phyloP scores from a whole-genome alignment of 225 moss, liverwort and hornwort species.

The Bryoerythrophyllum caledonicum region DNA sequence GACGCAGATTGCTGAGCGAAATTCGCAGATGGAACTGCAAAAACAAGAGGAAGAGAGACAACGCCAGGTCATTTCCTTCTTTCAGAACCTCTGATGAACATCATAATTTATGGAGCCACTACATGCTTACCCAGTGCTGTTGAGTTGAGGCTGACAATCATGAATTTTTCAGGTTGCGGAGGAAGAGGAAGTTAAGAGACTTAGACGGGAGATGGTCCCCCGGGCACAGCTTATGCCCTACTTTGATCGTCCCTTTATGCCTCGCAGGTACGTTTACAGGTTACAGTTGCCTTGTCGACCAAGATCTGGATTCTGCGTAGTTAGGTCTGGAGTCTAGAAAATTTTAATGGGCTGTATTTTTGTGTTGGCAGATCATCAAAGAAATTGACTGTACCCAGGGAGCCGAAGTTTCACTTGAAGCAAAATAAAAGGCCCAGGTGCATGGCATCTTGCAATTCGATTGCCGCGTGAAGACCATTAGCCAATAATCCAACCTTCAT shows the following conservation, averaged over 20 bases:
- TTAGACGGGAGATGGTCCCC: slow-evolving; percentile 92
- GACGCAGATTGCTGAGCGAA: slow-evolving; percentile 65
- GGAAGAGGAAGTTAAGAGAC: slow-evolving; percentile 67
- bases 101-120: no score
- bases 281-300: no score
- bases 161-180: slow-evolving; percentile 41
- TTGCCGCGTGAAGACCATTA: slow-evolving; percentile 7
- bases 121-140: no score
- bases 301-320: no score
- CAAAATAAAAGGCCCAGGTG: slow-evolving; percentile 75
- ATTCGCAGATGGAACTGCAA: slow-evolving; percentile 47
- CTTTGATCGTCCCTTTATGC: slow-evolving; percentile 91
- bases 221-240: slow-evolving; percentile 95
- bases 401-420: slow-evolving; percentile 71
- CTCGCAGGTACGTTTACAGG: slow-evolving; percentile 69
- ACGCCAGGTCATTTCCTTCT: no score
- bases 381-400: slow-evolving; percentile 77
- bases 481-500: slow-evolving; percentile 20
- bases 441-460: slow-evolving; percentile 36
- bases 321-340: no score
- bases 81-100: no score
- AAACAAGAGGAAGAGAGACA: slow-evolving; percentile 61
- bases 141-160: no score
- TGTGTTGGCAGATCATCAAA: slow-evolving; percentile 93
- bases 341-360: no score